Evolutionary conservation across 1,139 yeast species (phyloP).

Genomic region (Eremothecium coryli): DNA sequence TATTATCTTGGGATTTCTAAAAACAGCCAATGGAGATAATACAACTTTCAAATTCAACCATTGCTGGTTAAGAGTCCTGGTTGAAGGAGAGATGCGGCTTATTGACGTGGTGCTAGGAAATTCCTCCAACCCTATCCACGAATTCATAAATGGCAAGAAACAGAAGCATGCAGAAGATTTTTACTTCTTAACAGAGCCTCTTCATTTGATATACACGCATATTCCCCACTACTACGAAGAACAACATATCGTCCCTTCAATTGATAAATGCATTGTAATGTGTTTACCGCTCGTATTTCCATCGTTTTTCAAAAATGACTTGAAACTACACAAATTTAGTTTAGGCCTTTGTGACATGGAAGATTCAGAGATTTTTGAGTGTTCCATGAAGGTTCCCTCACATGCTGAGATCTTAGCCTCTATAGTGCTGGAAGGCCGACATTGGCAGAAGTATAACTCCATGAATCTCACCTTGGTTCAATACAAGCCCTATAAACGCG

Average conservation of each 20-base stretch:
- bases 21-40: constrained; percentile 54
- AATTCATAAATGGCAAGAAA: constrained; percentile 30
- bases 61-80: constrained; percentile 74
- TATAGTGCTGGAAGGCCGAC: constrained; percentile 23
- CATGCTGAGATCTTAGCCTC: constrained; percentile 53
- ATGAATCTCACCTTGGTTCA: constrained; percentile 64
- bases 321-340: constrained; percentile 60
- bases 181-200: constrained; percentile 73
- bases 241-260: constrained; percentile 79
- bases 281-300: constrained; percentile 81
- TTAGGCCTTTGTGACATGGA: constrained; percentile 65
- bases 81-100: constrained; percentile 71
- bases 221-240: constrained; percentile 69
- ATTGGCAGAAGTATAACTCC: constrained; percentile 22
- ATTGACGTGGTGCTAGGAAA: constrained; percentile 63
- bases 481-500: constrained; percentile 56
- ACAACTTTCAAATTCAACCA: constrained; percentile 58
- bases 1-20: constrained; percentile 73
- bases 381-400: constrained; percentile 61
- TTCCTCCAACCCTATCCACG: constrained; percentile 41
- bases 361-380: constrained; percentile 71
- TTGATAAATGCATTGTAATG: constrained; percentile 69
- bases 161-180: constrained; percentile 36
- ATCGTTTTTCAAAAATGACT: constrained; percentile 53
- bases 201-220: constrained; percentile 71